A percentile compares a stretch with the other conserved stretches of the same genome.
Conservation (phyloP, 768 basidiomycete genomes). For the Trametes gibbosa region DNA sequence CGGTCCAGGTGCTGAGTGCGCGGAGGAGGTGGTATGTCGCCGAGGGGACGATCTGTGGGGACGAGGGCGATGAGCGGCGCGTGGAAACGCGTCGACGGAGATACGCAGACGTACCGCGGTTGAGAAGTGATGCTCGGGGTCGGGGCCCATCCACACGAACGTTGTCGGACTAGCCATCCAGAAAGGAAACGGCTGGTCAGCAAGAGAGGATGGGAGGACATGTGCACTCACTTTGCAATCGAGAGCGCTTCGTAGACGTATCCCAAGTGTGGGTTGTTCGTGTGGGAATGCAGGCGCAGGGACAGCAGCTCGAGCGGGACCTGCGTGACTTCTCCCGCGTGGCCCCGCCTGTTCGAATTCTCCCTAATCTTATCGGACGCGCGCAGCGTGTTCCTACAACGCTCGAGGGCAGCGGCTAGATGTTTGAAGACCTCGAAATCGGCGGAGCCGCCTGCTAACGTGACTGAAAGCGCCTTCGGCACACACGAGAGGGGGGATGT, state of each 20-base stretch:
- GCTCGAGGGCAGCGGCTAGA: conserved; percentile 28
- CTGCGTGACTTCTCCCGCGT: neutral
- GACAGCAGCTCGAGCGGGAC: conserved; percentile 31
- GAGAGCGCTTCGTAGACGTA: conserved; percentile 33
- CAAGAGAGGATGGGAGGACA: neutral
- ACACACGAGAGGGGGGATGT: conserved; percentile 18
- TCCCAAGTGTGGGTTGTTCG: conserved; percentile 29
- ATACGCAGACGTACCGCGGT: conserved; percentile 47
- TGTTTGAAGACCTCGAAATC: conserved; percentile 27
- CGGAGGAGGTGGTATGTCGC: conserved; percentile 40
- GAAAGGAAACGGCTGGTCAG: neutral
- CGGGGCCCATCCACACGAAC: conserved; percentile 60
- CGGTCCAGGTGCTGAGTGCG: conserved; percentile 41
- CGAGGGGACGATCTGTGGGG: conserved; percentile 41
- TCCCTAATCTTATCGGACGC: neutral
- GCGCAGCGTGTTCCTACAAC: conserved; percentile 18
- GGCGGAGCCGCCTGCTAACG: conserved; percentile 31
- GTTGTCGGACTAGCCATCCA: conserved; percentile 37
- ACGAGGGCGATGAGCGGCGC: neutral
- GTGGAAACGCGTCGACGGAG: neutral
- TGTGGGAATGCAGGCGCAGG: conserved; percentile 41
- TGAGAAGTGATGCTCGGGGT: conserved; percentile 60
- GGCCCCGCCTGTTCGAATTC: neutral
- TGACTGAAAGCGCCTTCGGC: conserved; percentile 29
- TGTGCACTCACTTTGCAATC: conserved; percentile 40